phyloP scores from a whole-genome alignment of 78 protist species.

The Dictyostelium firmibasis region DNA sequence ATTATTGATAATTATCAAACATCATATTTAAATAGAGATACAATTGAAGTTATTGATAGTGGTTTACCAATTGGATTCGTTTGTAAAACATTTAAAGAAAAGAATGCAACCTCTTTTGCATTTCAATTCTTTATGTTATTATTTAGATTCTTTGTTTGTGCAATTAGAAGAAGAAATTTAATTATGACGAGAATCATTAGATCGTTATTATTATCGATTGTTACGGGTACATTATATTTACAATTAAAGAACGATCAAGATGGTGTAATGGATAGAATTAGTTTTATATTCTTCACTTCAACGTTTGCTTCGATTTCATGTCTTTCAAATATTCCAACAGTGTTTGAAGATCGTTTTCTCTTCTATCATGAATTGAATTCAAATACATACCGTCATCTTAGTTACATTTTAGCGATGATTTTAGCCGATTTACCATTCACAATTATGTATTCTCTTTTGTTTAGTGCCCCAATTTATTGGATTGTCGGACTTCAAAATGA shows the following conservation, averaged over 20 bases:
- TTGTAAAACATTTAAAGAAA: neutral
- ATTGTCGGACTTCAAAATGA: conserved; percentile 46
- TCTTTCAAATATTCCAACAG: conserved; percentile 54
- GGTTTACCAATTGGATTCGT: neutral
- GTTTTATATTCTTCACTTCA: conserved; percentile 51
- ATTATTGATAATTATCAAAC: conserved; percentile 16
- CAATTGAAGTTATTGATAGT: neutral
- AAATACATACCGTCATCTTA: conserved; percentile 39
- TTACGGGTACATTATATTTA: conserved; percentile 58
- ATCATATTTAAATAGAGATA: neutral
- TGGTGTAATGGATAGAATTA: conserved; percentile 43
- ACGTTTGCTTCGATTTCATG: conserved; percentile 61
- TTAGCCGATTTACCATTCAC: conserved; percentile 63
- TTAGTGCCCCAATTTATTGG: conserved; percentile 48
- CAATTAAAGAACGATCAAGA: conserved; percentile 37
- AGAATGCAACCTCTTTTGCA: neutral
- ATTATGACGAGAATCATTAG: neutral
- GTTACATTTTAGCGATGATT: conserved; percentile 14
- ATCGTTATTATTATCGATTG: conserved; percentile 33
- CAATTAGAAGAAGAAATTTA: conserved; percentile 27
- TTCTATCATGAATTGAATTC: conserved; percentile 59
- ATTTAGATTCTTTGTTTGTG: conserved; percentile 18
- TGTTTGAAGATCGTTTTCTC: conserved; percentile 67
- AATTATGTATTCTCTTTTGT: conserved; percentile 6
- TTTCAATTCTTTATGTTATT: conserved; percentile 9